A percentile compares a stretch with the other conserved stretches of the same genome.
Evolutionary conservation across 805 yeast genomes (phyloP).

Genomic region (Candida tibetensis): DNA sequence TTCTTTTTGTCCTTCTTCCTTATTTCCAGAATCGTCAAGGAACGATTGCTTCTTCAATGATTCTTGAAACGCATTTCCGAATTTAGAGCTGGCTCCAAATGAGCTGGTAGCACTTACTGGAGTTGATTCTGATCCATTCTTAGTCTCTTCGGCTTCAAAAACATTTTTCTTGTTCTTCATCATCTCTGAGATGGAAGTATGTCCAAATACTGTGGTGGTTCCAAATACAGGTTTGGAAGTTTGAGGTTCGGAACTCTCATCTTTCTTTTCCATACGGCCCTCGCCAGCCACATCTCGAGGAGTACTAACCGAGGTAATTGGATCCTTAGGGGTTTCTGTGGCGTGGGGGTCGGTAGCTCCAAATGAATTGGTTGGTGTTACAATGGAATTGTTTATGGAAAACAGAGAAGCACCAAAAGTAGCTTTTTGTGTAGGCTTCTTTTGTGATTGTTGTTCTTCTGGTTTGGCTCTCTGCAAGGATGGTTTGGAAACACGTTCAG

Average conservation of each 20-base stretch:
- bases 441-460: slow-evolving; percentile 5
- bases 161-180: slow-evolving; percentile 24
- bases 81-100: slow-evolving; percentile 48
- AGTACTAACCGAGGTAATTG: slow-evolving; percentile 9
- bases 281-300: slow-evolving; percentile 1
- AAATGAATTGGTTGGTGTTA: slow-evolving; percentile 12
- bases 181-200: slow-evolving; percentile 20
- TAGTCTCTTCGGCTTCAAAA: slow-evolving; percentile 18
- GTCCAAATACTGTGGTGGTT: slow-evolving; percentile 40
- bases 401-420: slow-evolving; percentile 15
- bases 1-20: slow-evolving; percentile 11
- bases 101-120: slow-evolving; percentile 16
- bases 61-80: slow-evolving; percentile 54
- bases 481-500: not conserved
- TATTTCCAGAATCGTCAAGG: slow-evolving; percentile 40
- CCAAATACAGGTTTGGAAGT: slow-evolving; percentile 34
- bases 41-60: slow-evolving; percentile 55
- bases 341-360: not conserved
- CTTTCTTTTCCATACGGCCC: slow-evolving; percentile 2
- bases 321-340: slow-evolving; percentile 11
- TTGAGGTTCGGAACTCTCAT: slow-evolving; percentile 5
- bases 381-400: slow-evolving; percentile 7
- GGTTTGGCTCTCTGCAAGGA: not conserved
- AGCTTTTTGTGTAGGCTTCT: slow-evolving; percentile 8
- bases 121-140: slow-evolving; percentile 3